Evolutionary conservation across 345 rosid genomes (phyloP), one percentile per base, ranked within the genome.

Genomic region (Moringa oleifera): DNA sequence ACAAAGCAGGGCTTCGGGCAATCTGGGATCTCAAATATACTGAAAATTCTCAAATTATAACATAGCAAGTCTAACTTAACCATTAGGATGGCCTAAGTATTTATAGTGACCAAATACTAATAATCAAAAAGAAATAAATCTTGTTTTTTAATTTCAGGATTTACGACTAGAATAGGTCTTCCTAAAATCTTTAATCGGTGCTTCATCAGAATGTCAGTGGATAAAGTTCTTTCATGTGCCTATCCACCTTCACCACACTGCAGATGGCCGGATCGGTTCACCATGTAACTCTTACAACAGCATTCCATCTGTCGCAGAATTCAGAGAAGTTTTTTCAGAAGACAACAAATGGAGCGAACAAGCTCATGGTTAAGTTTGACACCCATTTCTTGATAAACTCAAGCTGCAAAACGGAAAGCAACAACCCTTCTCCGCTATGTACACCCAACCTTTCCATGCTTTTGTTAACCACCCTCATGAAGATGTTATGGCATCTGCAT

Each of bases 301-400:
- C 97, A 94, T 94, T 57, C 97, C 97, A 78, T 94, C 99, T 0
- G 98, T 93, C 97, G 90, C 88, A 71, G 88, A 93, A 75, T 90
- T 93, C 65, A 93, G 59, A 69, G 90, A 71, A 2, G 97, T 94
- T 81, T 88, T 90, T 55, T 94, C 99, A 7, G 99, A 94, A 23
- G 97, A 50, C 23, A 51, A 47, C 20, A 24, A 19, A 25, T 23
- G 65, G 63, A 33, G 51, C 51, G 33, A 45, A 25, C 71, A 62
- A 83, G 97, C 85, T 94, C 99, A 17, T 94, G 97, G 47, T 97
- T 96, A 75, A 94, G 99, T 75, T 94, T 90, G 76, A 94, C 88
- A 51, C 97, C 99, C 95, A 94, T 82, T 75, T 94, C 99, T 70
- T 94, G 97, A 72, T 97, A 85, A 75, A 94, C 99, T 70, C 99